These are phyloP conservation scores for Coniferiporia weirii DNA, from an alignment of 1,284 basidiomycete species.

Conservation along the genomic window DNA sequence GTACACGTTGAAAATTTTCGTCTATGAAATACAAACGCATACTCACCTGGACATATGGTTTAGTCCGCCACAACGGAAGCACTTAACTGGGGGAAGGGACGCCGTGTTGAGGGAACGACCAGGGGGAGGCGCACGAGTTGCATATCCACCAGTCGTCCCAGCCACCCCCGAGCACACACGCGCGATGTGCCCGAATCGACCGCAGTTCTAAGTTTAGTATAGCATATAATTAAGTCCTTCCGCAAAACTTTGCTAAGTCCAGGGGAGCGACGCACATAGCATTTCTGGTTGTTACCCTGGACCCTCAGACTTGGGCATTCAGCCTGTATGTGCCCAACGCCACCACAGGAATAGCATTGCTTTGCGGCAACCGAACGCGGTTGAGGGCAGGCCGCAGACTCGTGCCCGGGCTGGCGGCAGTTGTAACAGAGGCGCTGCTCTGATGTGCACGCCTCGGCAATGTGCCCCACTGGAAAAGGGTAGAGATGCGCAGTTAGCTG, in stretches of 20 bases:
- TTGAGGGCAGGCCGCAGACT: slow-evolving; percentile 81
- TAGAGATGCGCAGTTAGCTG: slow-evolving; percentile 20
- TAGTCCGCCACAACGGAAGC: slow-evolving; percentile 75
- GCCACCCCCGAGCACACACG: slow-evolving; percentile 59
- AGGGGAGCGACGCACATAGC: slow-evolving; percentile 58
- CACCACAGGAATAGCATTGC: slow-evolving; percentile 78
- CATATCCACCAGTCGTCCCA: slow-evolving; percentile 40
- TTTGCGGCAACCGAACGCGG: slow-evolving; percentile 73
- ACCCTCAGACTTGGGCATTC: slow-evolving; percentile 83
- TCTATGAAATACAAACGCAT: not conserved
- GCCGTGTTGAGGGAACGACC: slow-evolving; percentile 66
- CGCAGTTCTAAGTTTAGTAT: slow-evolving; percentile 53
- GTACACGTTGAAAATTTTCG: not conserved
- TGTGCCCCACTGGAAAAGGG: slow-evolving; percentile 67
- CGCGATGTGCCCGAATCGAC: slow-evolving; percentile 76
- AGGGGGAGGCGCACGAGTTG: slow-evolving; percentile 62
- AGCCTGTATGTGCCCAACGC: slow-evolving; percentile 70
- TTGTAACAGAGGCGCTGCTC: slow-evolving; percentile 89
- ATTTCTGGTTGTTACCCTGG: slow-evolving; percentile 66
- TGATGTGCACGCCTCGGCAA: slow-evolving; percentile 85
- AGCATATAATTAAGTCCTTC: slow-evolving; percentile 16
- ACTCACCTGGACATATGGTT: slow-evolving; percentile 76
- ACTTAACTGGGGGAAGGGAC: slow-evolving; percentile 75
- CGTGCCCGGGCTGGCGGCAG: slow-evolving; percentile 86
- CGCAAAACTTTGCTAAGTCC: slow-evolving; percentile 3